Evolutionary conservation across 805 yeast genomes (phyloP).

Genomic region (Metschnikowia dekortorum): DNA sequence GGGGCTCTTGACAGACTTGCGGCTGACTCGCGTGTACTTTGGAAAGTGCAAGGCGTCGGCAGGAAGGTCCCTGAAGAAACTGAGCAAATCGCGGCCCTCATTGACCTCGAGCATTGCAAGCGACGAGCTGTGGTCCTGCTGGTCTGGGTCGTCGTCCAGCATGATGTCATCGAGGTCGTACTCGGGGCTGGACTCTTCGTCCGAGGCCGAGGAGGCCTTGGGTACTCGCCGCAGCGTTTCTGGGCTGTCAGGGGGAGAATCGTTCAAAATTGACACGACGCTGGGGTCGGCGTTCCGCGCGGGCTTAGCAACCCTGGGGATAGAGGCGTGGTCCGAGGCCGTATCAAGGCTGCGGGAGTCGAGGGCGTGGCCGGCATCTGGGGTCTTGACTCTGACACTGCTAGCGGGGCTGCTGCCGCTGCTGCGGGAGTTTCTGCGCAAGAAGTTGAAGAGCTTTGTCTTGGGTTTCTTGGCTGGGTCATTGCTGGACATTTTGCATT

Average conservation of each 20-base stretch:
- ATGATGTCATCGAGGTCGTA: slow-evolving; percentile 12
- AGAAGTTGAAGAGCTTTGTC: not conserved
- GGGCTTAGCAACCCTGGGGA: not conserved
- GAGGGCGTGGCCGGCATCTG: not conserved
- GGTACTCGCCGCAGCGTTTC: not conserved
- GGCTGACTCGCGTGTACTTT: slow-evolving; percentile 49
- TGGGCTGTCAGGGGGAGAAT: not conserved
- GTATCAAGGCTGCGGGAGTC: not conserved
- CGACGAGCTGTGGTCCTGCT: slow-evolving; percentile 13
- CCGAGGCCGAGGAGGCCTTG: not conserved
- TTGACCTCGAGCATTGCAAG: slow-evolving; percentile 15
- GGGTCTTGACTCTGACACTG: not conserved
- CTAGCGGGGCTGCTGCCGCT: not conserved
- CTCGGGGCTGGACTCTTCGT: slow-evolving; percentile 12
- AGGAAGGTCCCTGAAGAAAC: slow-evolving; percentile 29
- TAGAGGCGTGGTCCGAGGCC: not conserved
- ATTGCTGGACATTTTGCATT: not conserved
- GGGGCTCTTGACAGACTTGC: slow-evolving; percentile 44
- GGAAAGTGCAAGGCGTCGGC: slow-evolving; percentile 46
- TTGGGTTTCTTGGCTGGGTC: not conserved
- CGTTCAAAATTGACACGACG: not conserved
- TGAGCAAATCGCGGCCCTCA: slow-evolving; percentile 10
- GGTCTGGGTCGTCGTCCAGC: slow-evolving; percentile 16
- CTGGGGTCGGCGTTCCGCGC: not conserved
- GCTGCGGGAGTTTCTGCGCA: not conserved